Evolutionary conservation across 495 filamentous ascomycete genomes (phyloP), one percentile per base, ranked within the genome.

Genomic region (Penicillium fimorum): DNA sequence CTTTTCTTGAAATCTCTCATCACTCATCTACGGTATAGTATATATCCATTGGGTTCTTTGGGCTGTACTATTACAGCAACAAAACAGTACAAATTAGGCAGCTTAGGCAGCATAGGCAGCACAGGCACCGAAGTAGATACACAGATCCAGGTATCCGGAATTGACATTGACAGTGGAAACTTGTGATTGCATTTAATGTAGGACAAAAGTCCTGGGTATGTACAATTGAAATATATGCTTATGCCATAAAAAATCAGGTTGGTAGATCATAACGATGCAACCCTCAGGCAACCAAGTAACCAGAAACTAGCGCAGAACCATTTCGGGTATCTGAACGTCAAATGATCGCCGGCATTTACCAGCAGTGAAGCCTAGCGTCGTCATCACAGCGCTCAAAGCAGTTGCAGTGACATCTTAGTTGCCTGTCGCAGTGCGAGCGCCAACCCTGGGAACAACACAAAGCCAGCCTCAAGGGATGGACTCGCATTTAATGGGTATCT

Each of bases 151-250:
- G 3, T 6, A 38, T 38, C n/a, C 5, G 35, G 6, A 38, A 17
- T 38, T 9, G 15, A 17, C 15, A 38, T 35, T 35, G 12, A 15
- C 5, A 4, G 6, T 38, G 6, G 35, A 17, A 42, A 43, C 4
- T 43, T 11, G 11, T 24, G 20, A 15, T 24, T 20, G 41, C 5
- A 43, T 43, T 43, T 5, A 43, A 12, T 24, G 11, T 43, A 22
- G 12, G 41, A 43, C 47, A n/a, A n/a, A 13, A 6, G 27, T 22
- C 53, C 32, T 11, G 51, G 60, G 56, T 65, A 62, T 61, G 37
- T 61, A 64, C 46, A 60, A 41, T 24, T 57, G 24, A 47, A 50
- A 57, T 20, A 32, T 56, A 52, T 49, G 41, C 25, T 45, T 29
- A 27, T 25, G 33, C 53, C 49, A 25, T 5, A 18, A 27, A 47